A percentile compares a stretch with the other conserved stretches of the same genome.
Evolutionary conservation across 768 basidiomycete species (phyloP).

Genomic region (Fomitopsis serialis): DNA sequence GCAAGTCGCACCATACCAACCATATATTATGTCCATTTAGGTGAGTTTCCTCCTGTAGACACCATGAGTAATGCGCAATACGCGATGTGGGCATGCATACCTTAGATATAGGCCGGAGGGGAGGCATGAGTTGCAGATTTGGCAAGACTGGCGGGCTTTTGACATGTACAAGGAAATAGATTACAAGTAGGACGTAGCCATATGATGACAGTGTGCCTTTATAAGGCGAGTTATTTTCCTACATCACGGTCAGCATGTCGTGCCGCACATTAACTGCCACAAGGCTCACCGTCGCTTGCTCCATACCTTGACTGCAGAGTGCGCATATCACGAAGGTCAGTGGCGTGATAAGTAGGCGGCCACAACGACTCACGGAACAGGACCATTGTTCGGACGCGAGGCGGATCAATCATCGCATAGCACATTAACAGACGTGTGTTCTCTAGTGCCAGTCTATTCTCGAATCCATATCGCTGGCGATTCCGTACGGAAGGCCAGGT

Average conservation of each 20-base stretch:
- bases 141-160: slow-evolving; percentile 96
- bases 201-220: slow-evolving; percentile 95
- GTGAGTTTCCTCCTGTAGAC: slow-evolving; percentile 67
- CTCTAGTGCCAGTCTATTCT: slow-evolving; percentile 94
- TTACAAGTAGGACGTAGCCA: slow-evolving; percentile 95
- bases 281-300: slow-evolving; percentile 76
- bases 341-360: background rate
- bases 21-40: slow-evolving; percentile 80
- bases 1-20: slow-evolving; percentile 26
- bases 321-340: background rate
- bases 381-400: slow-evolving; percentile 88
- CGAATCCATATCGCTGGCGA: slow-evolving; percentile 99
- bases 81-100: slow-evolving; percentile 32
- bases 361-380: slow-evolving; percentile 76
- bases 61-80: slow-evolving; percentile 9
- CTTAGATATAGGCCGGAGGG: slow-evolving; percentile 78
- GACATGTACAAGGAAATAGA: slow-evolving; percentile 96
- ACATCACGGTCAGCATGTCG: slow-evolving; percentile 4
- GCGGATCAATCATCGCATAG: slow-evolving; percentile 95
- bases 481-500: slow-evolving; percentile 74
- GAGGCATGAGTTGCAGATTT: slow-evolving; percentile 93
- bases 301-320: slow-evolving; percentile 89
- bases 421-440: slow-evolving; percentile 95
- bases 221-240: slow-evolving; percentile 98
- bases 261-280: background rate